Evolutionary conservation across 768 basidiomycete species (phyloP).

Genomic region (Lanmaoa rubissima): DNA sequence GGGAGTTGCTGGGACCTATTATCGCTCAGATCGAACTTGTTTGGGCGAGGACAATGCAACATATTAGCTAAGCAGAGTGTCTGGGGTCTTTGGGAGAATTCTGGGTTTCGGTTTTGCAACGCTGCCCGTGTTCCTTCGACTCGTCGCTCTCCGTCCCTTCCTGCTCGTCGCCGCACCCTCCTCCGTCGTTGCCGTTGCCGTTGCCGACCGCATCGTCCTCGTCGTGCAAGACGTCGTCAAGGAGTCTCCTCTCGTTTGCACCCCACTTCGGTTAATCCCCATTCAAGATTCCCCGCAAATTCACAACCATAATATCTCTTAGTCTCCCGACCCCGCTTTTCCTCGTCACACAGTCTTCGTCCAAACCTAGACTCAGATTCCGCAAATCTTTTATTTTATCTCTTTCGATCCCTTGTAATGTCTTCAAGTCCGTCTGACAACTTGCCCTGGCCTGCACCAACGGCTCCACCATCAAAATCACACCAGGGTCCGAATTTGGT

Average conservation of each 20-base stretch:
- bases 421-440: constrained; percentile 31
- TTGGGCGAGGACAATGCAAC: not conserved
- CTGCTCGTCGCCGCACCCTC: constrained; percentile 27
- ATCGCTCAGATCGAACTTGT: not conserved
- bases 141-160: constrained; percentile 33
- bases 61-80: constrained; percentile 22
- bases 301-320: constrained; percentile 28
- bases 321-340: constrained; percentile 18
- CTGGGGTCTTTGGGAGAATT: constrained; percentile 36
- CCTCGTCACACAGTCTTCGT: constrained; percentile 24
- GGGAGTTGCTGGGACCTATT: not conserved
- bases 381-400: constrained; percentile 20
- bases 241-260: constrained; percentile 19
- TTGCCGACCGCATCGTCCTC: constrained; percentile 24
- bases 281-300: constrained; percentile 9
- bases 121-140: constrained; percentile 29
- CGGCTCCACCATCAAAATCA: constrained; percentile 32
- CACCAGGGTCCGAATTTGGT: constrained; percentile 33
- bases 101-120: constrained; percentile 36
- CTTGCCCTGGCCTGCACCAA: constrained; percentile 47
- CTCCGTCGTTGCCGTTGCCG: constrained; percentile 21
- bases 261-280: constrained; percentile 26
- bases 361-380: constrained; percentile 19
- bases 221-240: constrained; percentile 22
- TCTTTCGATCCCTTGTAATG: constrained; percentile 36